phyloP scores from a whole-genome alignment of 164 flowering plant species.

The Macadamia tetraphylla region DNA sequence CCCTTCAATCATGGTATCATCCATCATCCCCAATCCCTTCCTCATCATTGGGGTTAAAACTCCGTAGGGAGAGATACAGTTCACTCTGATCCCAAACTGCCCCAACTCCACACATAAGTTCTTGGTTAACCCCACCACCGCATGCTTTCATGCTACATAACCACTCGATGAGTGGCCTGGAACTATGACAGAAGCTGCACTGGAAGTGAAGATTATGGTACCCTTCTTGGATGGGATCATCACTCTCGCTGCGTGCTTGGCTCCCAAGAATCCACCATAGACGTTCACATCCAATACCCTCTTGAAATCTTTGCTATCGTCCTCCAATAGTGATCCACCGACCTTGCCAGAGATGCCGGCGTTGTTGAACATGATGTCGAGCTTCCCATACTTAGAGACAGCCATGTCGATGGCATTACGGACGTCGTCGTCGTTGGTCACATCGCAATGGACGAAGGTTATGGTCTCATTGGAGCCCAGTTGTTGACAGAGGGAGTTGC shows the following conservation, averaged over 20 bases:
- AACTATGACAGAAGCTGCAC: conserved; percentile 5
- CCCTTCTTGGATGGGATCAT: conserved; percentile 31
- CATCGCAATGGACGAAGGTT: conserved; percentile 38
- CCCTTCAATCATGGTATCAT: not conserved
- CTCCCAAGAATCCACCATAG: conserved; percentile 21
- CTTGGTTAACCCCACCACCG: conserved; percentile 25
- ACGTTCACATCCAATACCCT: conserved; percentile 23
- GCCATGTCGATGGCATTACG: conserved; percentile 23
- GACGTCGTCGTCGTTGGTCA: conserved; percentile 25
- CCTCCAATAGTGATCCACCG: conserved; percentile 15
- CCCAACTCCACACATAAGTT: conserved; percentile 19
- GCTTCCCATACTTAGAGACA: conserved; percentile 23
- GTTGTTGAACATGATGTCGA: conserved; percentile 36
- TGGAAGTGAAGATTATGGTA: conserved; percentile 27
- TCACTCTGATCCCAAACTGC: conserved; percentile 19
- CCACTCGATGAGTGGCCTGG: conserved; percentile 28
- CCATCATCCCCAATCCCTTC: not conserved
- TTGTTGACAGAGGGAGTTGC: conserved; percentile 16
- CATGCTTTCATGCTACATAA: conserved; percentile 39
- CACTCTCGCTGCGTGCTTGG: conserved; percentile 39
- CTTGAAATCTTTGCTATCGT: conserved; percentile 15
- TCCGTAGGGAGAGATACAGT: conserved; percentile 17
- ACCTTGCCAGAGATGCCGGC: conserved; percentile 15
- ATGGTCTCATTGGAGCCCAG: conserved; percentile 9
- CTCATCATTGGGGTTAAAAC: not conserved